A percentile compares a stretch with the other conserved stretches of the same genome.
Conservation (phyloP, 768 basidiomycete species). For the Lactifluus subvellereus region DNA sequence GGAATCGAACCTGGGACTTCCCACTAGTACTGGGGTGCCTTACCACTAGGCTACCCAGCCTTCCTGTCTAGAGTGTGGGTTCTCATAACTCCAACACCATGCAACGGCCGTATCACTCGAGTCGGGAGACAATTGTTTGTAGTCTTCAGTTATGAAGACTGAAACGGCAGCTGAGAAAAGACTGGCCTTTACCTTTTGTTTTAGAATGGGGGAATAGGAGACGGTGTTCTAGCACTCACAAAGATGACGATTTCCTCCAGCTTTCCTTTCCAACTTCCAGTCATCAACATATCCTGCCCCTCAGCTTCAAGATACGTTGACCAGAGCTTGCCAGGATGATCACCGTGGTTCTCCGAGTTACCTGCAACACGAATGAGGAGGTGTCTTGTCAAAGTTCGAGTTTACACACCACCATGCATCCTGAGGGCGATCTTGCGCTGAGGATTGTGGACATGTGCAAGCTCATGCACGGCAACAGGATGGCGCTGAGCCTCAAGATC, state of each 20-base stretch:
- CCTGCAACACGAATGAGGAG: background rate
- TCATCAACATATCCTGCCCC: background rate
- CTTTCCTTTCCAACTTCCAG: slow-evolving; percentile 8
- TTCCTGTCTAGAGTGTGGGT: too few relatives aligned
- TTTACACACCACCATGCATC: background rate
- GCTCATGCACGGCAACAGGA: background rate
- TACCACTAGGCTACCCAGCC: too few relatives aligned
- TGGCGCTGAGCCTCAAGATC: background rate
- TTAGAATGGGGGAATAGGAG: background rate
- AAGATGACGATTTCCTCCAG: slow-evolving; percentile 7
- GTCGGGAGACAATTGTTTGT: slow-evolving; percentile 8
- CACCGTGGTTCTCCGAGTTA: background rate
- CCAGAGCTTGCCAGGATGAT: slow-evolving; percentile 4
- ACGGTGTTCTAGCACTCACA: background rate
- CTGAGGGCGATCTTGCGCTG: background rate
- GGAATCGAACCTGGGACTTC: too few relatives aligned
- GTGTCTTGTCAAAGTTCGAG: background rate
- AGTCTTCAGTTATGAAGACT: slow-evolving; percentile 6
- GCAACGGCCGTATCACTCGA: background rate
- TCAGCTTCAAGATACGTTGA: slow-evolving; percentile 13
- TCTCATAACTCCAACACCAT: too few relatives aligned
- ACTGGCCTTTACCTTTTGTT: slow-evolving; percentile 3
- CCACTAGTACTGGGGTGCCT: too few relatives aligned
- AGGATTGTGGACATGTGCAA: background rate
- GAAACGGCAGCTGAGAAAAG: slow-evolving; percentile 16